Percentiles rank a stretch among this genome's conserved stretches.
phyloP scores from a whole-genome alignment of 1,284 basidiomycete genomes.

The Cryptococcus neoformans region DNA sequence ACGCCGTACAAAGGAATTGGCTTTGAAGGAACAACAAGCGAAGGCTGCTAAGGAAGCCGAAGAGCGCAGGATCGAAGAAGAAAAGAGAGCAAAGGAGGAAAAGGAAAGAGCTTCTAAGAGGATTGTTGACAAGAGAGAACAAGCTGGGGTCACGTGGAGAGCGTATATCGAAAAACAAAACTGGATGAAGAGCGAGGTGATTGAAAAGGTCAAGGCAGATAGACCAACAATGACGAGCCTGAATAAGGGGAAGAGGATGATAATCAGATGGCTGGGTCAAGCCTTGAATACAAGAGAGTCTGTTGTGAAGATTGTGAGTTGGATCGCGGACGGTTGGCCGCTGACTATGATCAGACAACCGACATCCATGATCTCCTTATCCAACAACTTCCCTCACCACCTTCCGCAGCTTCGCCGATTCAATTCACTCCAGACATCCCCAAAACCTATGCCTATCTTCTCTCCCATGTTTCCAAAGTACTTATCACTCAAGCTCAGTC shows the following conservation, averaged over 20 bases:
- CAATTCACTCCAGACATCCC: conserved; percentile 38
- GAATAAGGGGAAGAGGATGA: conserved; percentile 67
- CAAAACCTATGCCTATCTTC: conserved; percentile 63
- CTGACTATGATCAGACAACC: conserved; percentile 55
- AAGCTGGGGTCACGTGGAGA: conserved; percentile 64
- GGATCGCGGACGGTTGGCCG: not conserved
- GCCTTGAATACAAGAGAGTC: conserved; percentile 68
- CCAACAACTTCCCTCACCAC: conserved; percentile 39
- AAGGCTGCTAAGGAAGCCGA: conserved; percentile 13
- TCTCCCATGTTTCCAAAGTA: conserved; percentile 83
- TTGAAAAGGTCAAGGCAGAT: conserved; percentile 68
- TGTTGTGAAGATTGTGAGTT: conserved; percentile 61
- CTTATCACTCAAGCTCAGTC: conserved; percentile 91
- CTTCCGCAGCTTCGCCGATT: conserved; percentile 48
- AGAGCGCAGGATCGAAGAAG: conserved; percentile 6
- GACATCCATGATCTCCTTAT: conserved; percentile 61
- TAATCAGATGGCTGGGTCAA: conserved; percentile 89
- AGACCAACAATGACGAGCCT: conserved; percentile 53
- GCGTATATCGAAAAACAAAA: conserved; percentile 61
- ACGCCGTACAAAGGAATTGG: conserved; percentile 18
- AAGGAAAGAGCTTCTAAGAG: conserved; percentile 6
- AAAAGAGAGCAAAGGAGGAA: conserved; percentile 13
- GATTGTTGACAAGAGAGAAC: conserved; percentile 6
- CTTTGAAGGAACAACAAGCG: conserved; percentile 19
- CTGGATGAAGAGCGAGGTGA: conserved; percentile 70